Evolutionary conservation across 1,284 basidiomycete species (phyloP).

Genomic region (Sanguinoderma infundibulare): DNA sequence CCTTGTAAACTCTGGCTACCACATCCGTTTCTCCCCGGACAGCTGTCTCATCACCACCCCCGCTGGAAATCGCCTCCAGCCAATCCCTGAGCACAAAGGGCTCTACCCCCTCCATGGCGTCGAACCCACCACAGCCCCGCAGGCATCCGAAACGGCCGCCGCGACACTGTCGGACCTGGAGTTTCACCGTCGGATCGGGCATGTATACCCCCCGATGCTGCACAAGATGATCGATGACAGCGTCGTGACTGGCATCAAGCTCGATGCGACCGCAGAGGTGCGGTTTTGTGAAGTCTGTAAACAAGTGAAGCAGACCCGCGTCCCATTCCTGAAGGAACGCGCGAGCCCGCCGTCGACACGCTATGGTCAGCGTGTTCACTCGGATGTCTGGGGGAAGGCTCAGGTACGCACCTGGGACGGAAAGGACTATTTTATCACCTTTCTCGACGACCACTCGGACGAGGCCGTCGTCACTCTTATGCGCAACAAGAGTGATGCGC

Average conservation of each 20-base stretch:
- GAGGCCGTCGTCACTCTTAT: constrained; percentile 23
- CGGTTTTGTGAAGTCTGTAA: too few species aligned
- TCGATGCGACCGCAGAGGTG: too few species aligned
- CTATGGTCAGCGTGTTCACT: constrained; percentile 40
- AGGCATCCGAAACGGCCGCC: constrained; percentile 1
- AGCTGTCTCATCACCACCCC: neutral
- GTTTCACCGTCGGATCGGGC: constrained; percentile 39
- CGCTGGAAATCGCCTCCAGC: neutral
- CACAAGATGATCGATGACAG: constrained; percentile 33
- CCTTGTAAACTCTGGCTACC: constrained; percentile 28
- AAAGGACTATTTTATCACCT: constrained; percentile 31
- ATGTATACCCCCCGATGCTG: constrained; percentile 34
- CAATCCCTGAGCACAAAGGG: neutral
- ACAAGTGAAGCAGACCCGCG: constrained; percentile 36
- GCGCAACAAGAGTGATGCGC: too few species aligned
- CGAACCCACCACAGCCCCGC: neutral
- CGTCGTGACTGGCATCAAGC: constrained; percentile 36
- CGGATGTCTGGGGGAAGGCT: constrained; percentile 46
- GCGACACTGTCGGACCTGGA: too few species aligned
- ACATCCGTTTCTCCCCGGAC: constrained; percentile 19
- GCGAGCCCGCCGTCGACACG: constrained; percentile 30
- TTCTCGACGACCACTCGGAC: constrained; percentile 31
- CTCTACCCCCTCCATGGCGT: neutral
- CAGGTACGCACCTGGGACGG: too few species aligned
- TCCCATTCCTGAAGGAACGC: constrained; percentile 36